Conservation (phyloP, 345 rosid genomes). For the Excoecaria cochinchinensis region DNA sequence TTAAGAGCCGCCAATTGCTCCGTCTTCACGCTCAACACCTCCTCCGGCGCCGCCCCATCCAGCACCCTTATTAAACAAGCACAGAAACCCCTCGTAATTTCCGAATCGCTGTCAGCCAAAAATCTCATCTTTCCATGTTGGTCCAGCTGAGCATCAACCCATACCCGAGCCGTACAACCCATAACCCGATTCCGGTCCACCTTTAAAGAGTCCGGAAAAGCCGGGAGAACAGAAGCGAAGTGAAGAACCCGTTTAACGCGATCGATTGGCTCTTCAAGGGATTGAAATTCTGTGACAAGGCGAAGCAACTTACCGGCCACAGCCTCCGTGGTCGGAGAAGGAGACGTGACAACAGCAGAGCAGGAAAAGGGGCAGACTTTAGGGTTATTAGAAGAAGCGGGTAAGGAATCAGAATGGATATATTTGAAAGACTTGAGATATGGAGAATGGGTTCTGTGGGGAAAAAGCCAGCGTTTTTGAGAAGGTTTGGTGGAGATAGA, state of each 20-base stretch:
- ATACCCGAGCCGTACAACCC: slow-evolving; percentile 95
- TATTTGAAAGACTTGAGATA: slow-evolving; percentile 32
- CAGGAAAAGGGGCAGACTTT: slow-evolving; percentile 37
- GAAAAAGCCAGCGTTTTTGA: not conserved
- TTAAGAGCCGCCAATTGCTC: slow-evolving; percentile 71
- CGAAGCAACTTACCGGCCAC: slow-evolving; percentile 48
- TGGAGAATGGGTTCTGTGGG: not conserved
- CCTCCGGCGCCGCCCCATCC: slow-evolving; percentile 69
- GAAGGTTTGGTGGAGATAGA: not conserved
- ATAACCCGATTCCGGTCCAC: slow-evolving; percentile 76
- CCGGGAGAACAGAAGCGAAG: slow-evolving; percentile 55
- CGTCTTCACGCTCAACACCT: slow-evolving; percentile 64
- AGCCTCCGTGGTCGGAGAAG: slow-evolving; percentile 44
- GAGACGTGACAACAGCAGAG: slow-evolving; percentile 52
- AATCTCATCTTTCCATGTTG: slow-evolving; percentile 67
- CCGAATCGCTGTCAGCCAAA: slow-evolving; percentile 82
- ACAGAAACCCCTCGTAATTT: slow-evolving; percentile 76
- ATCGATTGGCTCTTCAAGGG: slow-evolving; percentile 56
- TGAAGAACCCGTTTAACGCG: slow-evolving; percentile 72
- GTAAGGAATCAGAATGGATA: slow-evolving; percentile 29
- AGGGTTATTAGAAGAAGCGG: slow-evolving; percentile 16
- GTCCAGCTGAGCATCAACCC: slow-evolving; percentile 72
- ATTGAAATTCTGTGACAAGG: slow-evolving; percentile 61
- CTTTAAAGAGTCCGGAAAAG: slow-evolving; percentile 54
- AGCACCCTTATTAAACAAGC: slow-evolving; percentile 66